A percentile compares a stretch with the other conserved stretches of the same genome.
Conservation (phyloP, 2,329 filamentous ascomycete genomes). For the Madurella mycetomatis region DNA sequence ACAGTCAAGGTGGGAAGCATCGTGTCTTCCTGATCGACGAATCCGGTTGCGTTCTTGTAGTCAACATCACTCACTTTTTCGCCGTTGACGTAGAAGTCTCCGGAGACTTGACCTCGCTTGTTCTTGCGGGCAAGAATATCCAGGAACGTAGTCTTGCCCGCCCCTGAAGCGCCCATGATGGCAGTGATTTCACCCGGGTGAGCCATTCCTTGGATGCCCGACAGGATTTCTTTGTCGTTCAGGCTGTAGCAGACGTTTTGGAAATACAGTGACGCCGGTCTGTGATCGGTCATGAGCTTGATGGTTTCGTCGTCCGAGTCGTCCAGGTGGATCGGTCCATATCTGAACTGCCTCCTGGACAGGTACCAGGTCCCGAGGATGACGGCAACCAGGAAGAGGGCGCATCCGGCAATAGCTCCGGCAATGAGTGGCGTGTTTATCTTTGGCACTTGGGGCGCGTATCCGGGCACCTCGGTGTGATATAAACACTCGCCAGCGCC, state of each 20-base stretch:
- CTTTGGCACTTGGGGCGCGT: slow-evolving; percentile 78
- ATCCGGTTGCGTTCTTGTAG: slow-evolving; percentile 89
- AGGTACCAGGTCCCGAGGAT: slow-evolving; percentile 85
- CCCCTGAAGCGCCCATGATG: slow-evolving; percentile 97
- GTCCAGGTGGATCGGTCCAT: slow-evolving; percentile 75
- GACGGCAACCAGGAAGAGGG: slow-evolving; percentile 82
- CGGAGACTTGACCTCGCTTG: slow-evolving; percentile 74
- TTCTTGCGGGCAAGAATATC: slow-evolving; percentile 97
- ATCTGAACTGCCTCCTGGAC: slow-evolving; percentile 65
- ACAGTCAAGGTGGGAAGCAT: slow-evolving; percentile 95
- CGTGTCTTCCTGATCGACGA: slow-evolving; percentile 97
- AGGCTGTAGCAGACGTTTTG: slow-evolving; percentile 81
- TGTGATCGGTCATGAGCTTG: slow-evolving; percentile 87
- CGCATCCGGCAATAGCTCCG: slow-evolving; percentile 80
- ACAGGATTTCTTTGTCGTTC: slow-evolving; percentile 82
- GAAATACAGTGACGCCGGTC: slow-evolving; percentile 82
- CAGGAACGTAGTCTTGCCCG: slow-evolving; percentile 94
- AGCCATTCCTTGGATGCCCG: slow-evolving; percentile 77
- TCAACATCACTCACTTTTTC: slow-evolving; percentile 80
- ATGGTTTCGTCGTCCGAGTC: slow-evolving; percentile 84
- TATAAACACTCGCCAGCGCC: slow-evolving; percentile 88
- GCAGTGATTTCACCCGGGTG: slow-evolving; percentile 92
- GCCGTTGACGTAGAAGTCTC: slow-evolving; percentile 89
- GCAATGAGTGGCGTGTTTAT: slow-evolving; percentile 98
- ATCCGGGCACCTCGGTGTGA: slow-evolving; percentile 88